Evolutionary conservation across 306 rosid species (phyloP).

Genomic region (Ormosia semicastrata): DNA sequence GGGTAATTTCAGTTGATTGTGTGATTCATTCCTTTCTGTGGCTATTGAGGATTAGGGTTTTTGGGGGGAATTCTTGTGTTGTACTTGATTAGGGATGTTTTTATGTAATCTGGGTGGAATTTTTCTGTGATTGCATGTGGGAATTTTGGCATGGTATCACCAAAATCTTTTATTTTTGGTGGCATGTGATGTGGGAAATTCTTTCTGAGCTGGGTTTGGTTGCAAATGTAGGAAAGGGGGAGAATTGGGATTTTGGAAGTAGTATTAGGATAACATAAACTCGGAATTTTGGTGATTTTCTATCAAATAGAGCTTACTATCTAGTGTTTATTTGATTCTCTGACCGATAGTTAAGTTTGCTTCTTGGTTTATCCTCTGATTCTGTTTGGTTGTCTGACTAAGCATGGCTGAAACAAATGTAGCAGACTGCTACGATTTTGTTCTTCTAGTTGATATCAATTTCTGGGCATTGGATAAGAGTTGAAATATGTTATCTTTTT

Average conservation of each 20-base stretch:
- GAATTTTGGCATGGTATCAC: slow-evolving; percentile 30
- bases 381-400: neutral
- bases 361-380: neutral
- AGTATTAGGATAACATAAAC: neutral
- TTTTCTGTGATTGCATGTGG: slow-evolving; percentile 19
- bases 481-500: neutral
- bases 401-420: neutral
- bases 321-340: neutral
- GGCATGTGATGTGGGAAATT: slow-evolving; percentile 13
- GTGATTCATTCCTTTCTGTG: slow-evolving; percentile 1
- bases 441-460: neutral
- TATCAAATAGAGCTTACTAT: neutral
- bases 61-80: neutral
- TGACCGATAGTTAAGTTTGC: slow-evolving; percentile 1
- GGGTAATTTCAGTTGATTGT: neutral
- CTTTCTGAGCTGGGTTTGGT: too few relatives aligned
- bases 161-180: neutral
- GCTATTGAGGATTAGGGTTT: neutral
- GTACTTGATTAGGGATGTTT: neutral
- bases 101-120: neutral
- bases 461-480: neutral
- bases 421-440: slow-evolving; percentile 3
- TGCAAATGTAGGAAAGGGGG: neutral
- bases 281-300: neutral
- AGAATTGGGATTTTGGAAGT: neutral